phyloP scores from a whole-genome alignment of 306 rosid genomes.

The Lathyrus tuberosus region DNA sequence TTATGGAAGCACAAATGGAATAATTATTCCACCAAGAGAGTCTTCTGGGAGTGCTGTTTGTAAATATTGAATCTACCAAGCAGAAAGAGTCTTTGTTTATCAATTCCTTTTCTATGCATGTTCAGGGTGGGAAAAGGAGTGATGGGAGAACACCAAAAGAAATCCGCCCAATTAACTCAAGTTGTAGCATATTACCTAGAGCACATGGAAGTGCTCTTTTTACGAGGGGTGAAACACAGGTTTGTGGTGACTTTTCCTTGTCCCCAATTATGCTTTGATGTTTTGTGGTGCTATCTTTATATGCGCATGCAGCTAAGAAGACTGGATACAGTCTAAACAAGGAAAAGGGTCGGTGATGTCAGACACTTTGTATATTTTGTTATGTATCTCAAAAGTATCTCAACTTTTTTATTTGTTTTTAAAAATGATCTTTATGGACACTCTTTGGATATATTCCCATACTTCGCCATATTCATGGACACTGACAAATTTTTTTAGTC shows the following conservation, averaged over 20 bases:
- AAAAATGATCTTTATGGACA: background rate
- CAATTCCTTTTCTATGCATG: constrained; percentile 33
- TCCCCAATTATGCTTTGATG: constrained; percentile 27
- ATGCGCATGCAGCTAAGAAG: constrained; percentile 5
- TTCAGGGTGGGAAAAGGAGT: constrained; percentile 90
- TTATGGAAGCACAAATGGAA: constrained; percentile 23
- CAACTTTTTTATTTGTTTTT: background rate
- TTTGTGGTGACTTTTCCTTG: constrained; percentile 40
- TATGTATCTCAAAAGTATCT: background rate
- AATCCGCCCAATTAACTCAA: constrained; percentile 85
- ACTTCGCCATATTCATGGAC: background rate
- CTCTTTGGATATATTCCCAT: background rate
- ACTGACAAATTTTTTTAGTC: background rate
- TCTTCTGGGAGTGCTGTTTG: background rate
- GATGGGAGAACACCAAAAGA: constrained; percentile 79
- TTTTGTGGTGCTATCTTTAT: constrained; percentile 29
- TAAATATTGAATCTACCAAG: constrained; percentile 9
- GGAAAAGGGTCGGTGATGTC: background rate
- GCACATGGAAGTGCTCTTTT: constrained; percentile 98
- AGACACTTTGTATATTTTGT: background rate
- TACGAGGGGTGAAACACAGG: constrained; percentile 99
- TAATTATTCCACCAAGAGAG: background rate
- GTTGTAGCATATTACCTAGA: constrained; percentile 90
- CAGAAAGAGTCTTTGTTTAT: constrained; percentile 28
- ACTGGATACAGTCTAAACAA: background rate